A percentile compares a stretch with the other conserved stretches of the same genome.
Evolutionary conservation across 257 asterid species (phyloP).

Genomic region (Orobanche coerulescens): DNA sequence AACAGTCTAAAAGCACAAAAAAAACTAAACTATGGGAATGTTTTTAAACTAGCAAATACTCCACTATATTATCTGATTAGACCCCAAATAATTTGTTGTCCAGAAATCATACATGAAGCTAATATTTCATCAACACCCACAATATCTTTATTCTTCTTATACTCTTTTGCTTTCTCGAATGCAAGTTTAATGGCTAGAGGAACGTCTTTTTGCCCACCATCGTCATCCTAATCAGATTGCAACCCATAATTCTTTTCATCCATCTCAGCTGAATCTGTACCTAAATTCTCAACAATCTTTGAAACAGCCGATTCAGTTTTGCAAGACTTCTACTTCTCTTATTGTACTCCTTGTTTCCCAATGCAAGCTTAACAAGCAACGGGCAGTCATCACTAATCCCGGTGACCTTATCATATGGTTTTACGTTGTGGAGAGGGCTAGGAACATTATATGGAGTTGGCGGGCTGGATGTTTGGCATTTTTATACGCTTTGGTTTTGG

Average conservation of each 20-base stretch:
- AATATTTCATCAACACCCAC: conserved; percentile 17
- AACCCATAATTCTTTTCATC: conserved; percentile 6
- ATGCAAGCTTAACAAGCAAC: conserved; percentile 38
- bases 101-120: conserved; percentile 38
- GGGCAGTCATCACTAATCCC: conserved; percentile 20
- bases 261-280: conserved; percentile 17
- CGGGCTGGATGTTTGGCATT: conserved; percentile 25
- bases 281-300: conserved; percentile 19
- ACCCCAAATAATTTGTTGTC: not conserved
- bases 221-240: conserved; percentile 14
- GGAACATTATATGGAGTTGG: conserved; percentile 21
- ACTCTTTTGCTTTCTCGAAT: conserved; percentile 50
- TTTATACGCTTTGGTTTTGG: conserved; percentile 56
- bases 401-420: not conserved
- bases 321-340: conserved; percentile 24
- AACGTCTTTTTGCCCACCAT: conserved; percentile 27
- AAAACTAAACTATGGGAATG: not conserved
- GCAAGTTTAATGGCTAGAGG: conserved; percentile 40
- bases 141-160: conserved; percentile 36
- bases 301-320: too few relatives aligned
- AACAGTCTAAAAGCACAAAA: not conserved
- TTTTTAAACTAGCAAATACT: not conserved
- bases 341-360: conserved; percentile 41
- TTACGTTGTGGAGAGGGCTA: too few relatives aligned
- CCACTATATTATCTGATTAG: not conserved